A percentile compares a stretch with the other conserved stretches of the same genome.
Conservation (phyloP, 2,329 filamentous ascomycete species). For the Pseudocercospora macadamiae region DNA sequence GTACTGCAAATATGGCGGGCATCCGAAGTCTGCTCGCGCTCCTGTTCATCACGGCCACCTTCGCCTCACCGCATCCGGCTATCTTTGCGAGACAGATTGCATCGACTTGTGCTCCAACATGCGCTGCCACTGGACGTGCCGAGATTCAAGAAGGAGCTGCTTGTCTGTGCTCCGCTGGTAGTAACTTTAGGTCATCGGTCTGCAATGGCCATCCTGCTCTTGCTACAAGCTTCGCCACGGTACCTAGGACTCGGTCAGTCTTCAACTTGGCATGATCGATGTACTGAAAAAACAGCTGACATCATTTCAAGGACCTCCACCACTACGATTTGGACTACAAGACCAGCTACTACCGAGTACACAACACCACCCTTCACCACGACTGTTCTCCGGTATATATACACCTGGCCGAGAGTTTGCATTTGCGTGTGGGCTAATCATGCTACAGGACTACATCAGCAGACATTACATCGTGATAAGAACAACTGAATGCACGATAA, state of each 20-base stretch:
- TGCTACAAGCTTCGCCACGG: neutral
- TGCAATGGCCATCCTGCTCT: neutral
- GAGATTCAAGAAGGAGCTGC: neutral
- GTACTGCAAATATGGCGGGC: neutral
- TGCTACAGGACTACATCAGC: neutral
- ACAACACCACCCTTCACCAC: neutral
- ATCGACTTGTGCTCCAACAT: neutral
- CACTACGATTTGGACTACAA: neutral
- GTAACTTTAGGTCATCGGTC: neutral
- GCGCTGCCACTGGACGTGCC: neutral
- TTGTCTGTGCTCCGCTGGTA: neutral
- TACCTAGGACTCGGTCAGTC: neutral
- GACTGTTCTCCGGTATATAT: neutral
- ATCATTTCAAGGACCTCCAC: neutral
- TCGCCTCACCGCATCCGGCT: neutral
- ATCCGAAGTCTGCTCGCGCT: neutral
- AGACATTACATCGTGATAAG: slow-evolving; percentile 6
- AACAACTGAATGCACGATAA: neutral
- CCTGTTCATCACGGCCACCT: neutral
- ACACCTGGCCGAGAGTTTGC: too few species aligned
- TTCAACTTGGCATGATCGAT: neutral
- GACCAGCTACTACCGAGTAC: neutral
- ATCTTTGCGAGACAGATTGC: neutral
- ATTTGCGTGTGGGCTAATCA: neutral
- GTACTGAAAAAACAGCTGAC: neutral